Percentiles rank a stretch among this genome's conserved stretches.
phyloP scores from a whole-genome alignment of 805 yeast genomes.

The Starmerella tilneyi region DNA sequence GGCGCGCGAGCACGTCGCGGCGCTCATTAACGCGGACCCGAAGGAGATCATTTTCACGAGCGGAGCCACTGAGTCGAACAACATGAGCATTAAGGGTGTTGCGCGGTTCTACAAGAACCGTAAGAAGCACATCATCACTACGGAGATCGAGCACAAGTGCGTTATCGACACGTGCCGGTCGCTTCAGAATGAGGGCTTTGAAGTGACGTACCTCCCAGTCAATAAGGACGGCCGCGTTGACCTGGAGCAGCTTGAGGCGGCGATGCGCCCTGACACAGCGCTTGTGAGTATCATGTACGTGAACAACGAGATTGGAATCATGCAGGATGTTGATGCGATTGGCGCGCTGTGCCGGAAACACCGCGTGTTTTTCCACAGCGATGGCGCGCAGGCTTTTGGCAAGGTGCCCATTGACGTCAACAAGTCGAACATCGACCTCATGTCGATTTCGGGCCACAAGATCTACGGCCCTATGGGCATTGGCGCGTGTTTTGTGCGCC shows the following conservation, averaged over 20 bases:
- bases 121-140: slow-evolving; percentile 87
- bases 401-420: slow-evolving; percentile 88
- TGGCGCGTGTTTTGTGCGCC: slow-evolving; percentile 89
- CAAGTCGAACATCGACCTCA: slow-evolving; percentile 79
- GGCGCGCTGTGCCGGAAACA: slow-evolving; percentile 75
- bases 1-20: slow-evolving; percentile 76
- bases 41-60: slow-evolving; percentile 94
- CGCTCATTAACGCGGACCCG: slow-evolving; percentile 81
- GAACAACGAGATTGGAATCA: slow-evolving; percentile 94
- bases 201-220: slow-evolving; percentile 87
- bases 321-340: slow-evolving; percentile 91
- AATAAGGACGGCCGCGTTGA: slow-evolving; percentile 66
- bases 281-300: slow-evolving; percentile 93
- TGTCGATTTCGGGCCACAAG: slow-evolving; percentile 93
- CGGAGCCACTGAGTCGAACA: slow-evolving; percentile 96
- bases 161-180: slow-evolving; percentile 94
- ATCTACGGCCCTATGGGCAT: slow-evolving; percentile 97
- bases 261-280: slow-evolving; percentile 83
- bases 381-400: slow-evolving; percentile 95
- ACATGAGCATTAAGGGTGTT: slow-evolving; percentile 91
- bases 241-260: slow-evolving; percentile 64
- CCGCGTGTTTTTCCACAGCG: slow-evolving; percentile 94
- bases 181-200: slow-evolving; percentile 93
- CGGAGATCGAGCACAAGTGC: slow-evolving; percentile 97
- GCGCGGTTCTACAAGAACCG: slow-evolving; percentile 84